phyloP scores from a whole-genome alignment of 495 filamentous ascomycete species.

The Podospora conica region DNA sequence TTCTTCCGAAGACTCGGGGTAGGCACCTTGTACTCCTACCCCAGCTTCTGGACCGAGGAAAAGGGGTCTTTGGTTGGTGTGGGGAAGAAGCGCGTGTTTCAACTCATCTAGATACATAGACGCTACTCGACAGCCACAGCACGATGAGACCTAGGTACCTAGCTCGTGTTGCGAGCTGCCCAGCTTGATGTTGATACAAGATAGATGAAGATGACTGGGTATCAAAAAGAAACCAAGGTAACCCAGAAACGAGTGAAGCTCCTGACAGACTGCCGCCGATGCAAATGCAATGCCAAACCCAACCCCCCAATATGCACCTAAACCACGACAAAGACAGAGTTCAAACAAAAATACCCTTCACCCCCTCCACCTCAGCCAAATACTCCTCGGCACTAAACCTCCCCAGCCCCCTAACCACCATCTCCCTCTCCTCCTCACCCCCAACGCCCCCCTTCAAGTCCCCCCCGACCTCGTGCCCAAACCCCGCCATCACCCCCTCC shows the following conservation, averaged over 20 bases:
- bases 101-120: background rate
- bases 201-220: background rate
- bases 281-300: background rate
- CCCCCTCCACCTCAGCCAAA: background rate
- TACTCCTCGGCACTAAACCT: constrained; percentile 8
- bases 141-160: too few relatives aligned
- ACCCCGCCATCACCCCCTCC: background rate
- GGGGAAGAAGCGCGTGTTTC: background rate
- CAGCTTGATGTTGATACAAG: background rate
- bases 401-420: constrained; percentile 4
- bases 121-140: too few relatives aligned
- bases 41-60: too few relatives aligned
- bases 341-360: constrained; percentile 1
- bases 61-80: background rate
- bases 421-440: constrained; percentile 5
- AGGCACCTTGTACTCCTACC: background rate
- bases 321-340: background rate
- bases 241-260: background rate
- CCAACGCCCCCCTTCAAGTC: background rate
- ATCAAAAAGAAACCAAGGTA: background rate
- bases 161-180: too few relatives aligned
- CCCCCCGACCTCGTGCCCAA: background rate
- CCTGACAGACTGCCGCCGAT: background rate
- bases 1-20: background rate
- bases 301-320: background rate